Base-by-base conservation (phyloP, 495 filamentous ascomycete species). In the Staphylotrichum longicolle region DNA sequence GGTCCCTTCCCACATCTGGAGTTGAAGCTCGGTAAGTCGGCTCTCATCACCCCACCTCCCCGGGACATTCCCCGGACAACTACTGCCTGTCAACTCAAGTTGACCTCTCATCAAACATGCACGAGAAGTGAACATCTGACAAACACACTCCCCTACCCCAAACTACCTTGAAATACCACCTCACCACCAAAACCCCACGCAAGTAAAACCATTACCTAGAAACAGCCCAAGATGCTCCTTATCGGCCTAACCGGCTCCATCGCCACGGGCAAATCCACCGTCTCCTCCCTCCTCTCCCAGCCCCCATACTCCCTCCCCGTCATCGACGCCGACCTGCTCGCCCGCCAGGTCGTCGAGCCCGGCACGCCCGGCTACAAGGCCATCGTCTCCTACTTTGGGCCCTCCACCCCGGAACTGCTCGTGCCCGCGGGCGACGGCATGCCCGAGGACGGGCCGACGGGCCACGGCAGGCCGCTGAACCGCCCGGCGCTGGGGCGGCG, bases 171-270 rank as follows among this genome's bases (percentile, higher is more conserved):
- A 39, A 39, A 39, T 10, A 39, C 5, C 37, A 39, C 5, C 5
- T 39, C 37, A 39, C 37, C 37, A 39, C 37, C 6, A 7, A 39
- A 39, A 7, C 37, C 37, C 5, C 37, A 39, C 10, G 6, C 37
- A 39, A 10, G 6, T 9, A 61, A 14, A 52, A 56, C 34, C 20
- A 52, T n/a, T 35, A 58, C 33, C 11, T 11, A 34, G 35, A 57
- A 44, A 58, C 44, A 3, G 10, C 35, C 33, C 67, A 78, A 59
- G 53, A 98, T 98, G 95, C 85, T 98, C 57, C 83, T 98, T 67
- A 90, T 98, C 70, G 94, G 94, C 65, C 87, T 98, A 34, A 98
- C 94, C 41, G 94, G 94, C 77, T 96, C 92, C 61, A 96, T 98
- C 72, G 93, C 94, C 41, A 98, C 95, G 4, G 94, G 95, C 72